Evolutionary conservation across 306 rosid genomes (phyloP).

Genomic region (Ammopiptanthus mongolicus): DNA sequence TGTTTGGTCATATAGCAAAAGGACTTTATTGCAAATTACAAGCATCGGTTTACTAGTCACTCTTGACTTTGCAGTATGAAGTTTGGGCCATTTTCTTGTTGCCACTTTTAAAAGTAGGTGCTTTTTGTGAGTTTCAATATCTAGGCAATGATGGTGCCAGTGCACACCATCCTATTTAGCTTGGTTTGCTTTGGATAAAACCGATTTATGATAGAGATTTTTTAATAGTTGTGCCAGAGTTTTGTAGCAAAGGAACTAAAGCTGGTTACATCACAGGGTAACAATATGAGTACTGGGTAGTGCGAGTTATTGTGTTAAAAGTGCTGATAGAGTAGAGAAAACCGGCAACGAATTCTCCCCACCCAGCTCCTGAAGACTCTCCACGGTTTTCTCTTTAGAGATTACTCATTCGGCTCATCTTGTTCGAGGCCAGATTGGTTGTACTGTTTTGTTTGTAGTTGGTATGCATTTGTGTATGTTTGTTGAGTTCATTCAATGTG

Average conservation of each 20-base stretch:
- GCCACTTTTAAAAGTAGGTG: constrained; percentile 8
- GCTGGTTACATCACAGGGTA: not conserved
- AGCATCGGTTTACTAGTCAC: constrained; percentile 17
- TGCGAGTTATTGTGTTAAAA: not conserved
- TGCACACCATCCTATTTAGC: not conserved
- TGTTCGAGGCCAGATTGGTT: constrained; percentile 9
- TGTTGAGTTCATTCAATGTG: constrained; percentile 5
- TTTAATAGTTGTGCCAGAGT: not conserved
- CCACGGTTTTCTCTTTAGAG: not conserved
- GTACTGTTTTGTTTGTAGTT: constrained; percentile 6
- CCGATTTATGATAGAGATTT: constrained; percentile 2
- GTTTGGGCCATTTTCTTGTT: constrained; percentile 18
- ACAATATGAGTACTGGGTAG: not conserved
- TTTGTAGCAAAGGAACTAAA: constrained; percentile 14
- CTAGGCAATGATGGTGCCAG: constrained; percentile 20
- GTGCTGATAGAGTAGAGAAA: constrained; percentile 3
- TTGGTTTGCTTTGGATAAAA: constrained; percentile 21
- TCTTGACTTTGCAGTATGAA: constrained; percentile 9
- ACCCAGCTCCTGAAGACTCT: not conserved
- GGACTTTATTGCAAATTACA: constrained; percentile 16
- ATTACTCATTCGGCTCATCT: not conserved
- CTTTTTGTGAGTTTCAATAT: constrained; percentile 15
- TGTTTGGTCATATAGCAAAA: constrained; percentile 17
- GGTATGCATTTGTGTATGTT: constrained; percentile 8
- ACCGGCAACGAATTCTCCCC: not conserved